Percentiles rank a stretch among this genome's conserved stretches.
phyloP scores from a whole-genome alignment of 2,329 filamentous ascomycete genomes.

The Xylaria sp. region DNA sequence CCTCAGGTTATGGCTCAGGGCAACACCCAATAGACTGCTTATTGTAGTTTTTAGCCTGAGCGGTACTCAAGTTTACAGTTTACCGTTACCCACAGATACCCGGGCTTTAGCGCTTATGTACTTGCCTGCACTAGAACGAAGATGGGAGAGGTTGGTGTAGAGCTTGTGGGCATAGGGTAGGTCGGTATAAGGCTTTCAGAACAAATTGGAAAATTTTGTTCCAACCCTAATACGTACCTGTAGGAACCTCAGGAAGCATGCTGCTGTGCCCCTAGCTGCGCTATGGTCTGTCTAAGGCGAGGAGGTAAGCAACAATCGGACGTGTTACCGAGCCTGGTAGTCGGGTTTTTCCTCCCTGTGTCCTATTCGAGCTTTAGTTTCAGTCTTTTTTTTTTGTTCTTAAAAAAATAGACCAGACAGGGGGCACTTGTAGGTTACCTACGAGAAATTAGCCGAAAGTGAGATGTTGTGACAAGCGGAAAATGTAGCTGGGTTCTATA shows the following conservation, averaged over 20 bases:
- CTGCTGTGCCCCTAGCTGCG: too few species aligned
- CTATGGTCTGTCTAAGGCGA: too few species aligned
- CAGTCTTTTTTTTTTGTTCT: too few species aligned
- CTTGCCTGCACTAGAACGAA: neutral
- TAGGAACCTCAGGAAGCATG: neutral
- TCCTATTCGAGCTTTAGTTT: too few species aligned
- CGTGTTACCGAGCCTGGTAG: constrained; percentile 25
- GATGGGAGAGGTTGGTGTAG: constrained; percentile 1
- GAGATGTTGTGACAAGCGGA: neutral
- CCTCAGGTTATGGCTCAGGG: neutral
- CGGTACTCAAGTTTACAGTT: constrained; percentile 28
- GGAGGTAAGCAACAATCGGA: neutral
- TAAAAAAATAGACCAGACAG: neutral
- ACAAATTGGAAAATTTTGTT: neutral
- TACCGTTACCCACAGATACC: constrained; percentile 32
- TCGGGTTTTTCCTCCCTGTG: neutral
- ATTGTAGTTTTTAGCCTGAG: constrained; percentile 7
- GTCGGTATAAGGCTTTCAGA: neutral
- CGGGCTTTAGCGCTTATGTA: constrained; percentile 23
- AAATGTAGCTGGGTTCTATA: neutral
- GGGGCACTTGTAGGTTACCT: too few species aligned
- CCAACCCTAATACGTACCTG: neutral
- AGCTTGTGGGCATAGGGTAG: too few species aligned
- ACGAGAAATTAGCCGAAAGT: neutral
- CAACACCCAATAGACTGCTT: constrained; percentile 6